A percentile compares a stretch with the other conserved stretches of the same genome.
These are phyloP conservation scores for Cerioporus squamosus DNA, from an alignment of 1,284 basidiomycete genomes.

Conservation along the genomic window DNA sequence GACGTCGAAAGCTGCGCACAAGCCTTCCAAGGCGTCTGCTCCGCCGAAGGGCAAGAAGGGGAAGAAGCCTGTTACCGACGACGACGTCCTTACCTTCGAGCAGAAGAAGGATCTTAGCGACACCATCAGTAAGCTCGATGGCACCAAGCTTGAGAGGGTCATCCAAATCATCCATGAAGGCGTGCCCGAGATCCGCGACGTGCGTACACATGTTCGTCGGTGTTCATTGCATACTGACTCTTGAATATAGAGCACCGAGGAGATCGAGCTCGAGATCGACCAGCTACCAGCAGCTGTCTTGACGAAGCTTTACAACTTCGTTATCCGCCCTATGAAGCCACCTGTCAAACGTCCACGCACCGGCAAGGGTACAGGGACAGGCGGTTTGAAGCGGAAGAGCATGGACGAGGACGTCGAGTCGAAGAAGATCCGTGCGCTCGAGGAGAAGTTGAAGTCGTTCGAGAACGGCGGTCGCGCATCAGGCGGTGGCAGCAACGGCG, in stretches of 20 bases:
- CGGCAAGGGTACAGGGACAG: constrained; percentile 81
- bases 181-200: constrained; percentile 86
- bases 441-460: constrained; percentile 80
- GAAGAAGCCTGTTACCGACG: constrained; percentile 53
- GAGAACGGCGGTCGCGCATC: constrained; percentile 54
- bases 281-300: constrained; percentile 82
- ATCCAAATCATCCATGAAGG: constrained; percentile 93
- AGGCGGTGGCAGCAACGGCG: constrained; percentile 34
- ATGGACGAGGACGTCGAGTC: constrained; percentile 91
- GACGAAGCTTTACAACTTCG: constrained; percentile 92
- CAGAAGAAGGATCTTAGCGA: constrained; percentile 97
- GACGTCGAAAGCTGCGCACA: constrained; percentile 57
- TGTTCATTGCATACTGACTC: constrained; percentile 9
- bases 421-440: constrained; percentile 87
- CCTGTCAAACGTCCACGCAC: constrained; percentile 66
- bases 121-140: constrained; percentile 84
- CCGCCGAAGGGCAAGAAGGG: constrained; percentile 40
- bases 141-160: constrained; percentile 79
- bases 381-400: constrained; percentile 87
- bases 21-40: constrained; percentile 47
- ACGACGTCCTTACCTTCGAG: constrained; percentile 81
- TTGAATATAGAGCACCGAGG: constrained; percentile 78
- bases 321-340: constrained; percentile 74
- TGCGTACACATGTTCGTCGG: constrained; percentile 52
- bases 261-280: constrained; percentile 97